Conservation (phyloP, 2,329 filamentous ascomycete species). For the Delphinella strobiligena region DNA sequence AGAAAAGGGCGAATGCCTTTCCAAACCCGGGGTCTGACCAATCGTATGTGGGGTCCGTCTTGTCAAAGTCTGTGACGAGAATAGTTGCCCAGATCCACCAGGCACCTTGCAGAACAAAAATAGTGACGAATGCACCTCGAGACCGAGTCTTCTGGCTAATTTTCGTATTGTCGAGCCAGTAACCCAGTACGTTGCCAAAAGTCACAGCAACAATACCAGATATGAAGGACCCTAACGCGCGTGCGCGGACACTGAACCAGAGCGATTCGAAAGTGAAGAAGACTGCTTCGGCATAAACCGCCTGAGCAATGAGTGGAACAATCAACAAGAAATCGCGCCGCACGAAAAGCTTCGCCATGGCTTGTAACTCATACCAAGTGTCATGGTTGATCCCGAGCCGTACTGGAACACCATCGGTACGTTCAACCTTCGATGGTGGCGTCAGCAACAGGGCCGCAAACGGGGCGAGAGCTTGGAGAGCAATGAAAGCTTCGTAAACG, state of each 20-base stretch:
- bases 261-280: slow-evolving; percentile 51
- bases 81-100: slow-evolving; percentile 65
- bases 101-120: slow-evolving; percentile 48
- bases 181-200: slow-evolving; percentile 53
- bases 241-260: slow-evolving; percentile 58
- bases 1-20: slow-evolving; percentile 51
- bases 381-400: slow-evolving; percentile 45
- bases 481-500: slow-evolving; percentile 60
- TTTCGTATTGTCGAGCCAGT: slow-evolving; percentile 48
- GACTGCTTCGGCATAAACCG: slow-evolving; percentile 59
- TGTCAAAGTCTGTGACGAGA: slow-evolving; percentile 48
- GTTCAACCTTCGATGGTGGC: slow-evolving; percentile 48
- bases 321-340: slow-evolving; percentile 52
- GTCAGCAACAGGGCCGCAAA: slow-evolving; percentile 54
- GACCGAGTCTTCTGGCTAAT: slow-evolving; percentile 43
- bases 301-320: slow-evolving; percentile 56
- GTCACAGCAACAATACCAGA: slow-evolving; percentile 56
- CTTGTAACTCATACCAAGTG: slow-evolving; percentile 47
- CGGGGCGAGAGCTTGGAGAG: slow-evolving; percentile 52
- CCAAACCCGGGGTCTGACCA: slow-evolving; percentile 55
- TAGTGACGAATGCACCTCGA: slow-evolving; percentile 41
- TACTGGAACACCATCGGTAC: slow-evolving; percentile 53
- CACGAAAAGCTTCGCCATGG: slow-evolving; percentile 47
- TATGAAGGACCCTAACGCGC: slow-evolving; percentile 59
- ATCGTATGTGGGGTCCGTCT: slow-evolving; percentile 49